Percentiles rank a stretch among this genome's conserved stretches.
These are phyloP conservation scores for Kodamaea anthophila DNA, from an alignment of 1,139 yeast species.

Conservation along the genomic window DNA sequence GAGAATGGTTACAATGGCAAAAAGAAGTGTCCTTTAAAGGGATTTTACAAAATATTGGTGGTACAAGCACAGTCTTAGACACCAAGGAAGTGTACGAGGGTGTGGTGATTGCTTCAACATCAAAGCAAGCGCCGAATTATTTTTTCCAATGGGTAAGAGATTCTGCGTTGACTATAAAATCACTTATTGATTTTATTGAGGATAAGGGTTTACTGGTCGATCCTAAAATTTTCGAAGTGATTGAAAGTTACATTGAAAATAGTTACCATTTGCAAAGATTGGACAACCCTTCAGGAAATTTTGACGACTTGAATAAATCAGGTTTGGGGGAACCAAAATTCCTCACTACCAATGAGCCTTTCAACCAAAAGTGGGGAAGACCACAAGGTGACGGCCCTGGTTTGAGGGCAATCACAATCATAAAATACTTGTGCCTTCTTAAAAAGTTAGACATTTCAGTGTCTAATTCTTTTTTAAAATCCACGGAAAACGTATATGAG, in stretches of 20 bases:
- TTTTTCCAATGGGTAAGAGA: slow-evolving; percentile 91
- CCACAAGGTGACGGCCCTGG: slow-evolving; percentile 98
- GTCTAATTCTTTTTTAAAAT: slow-evolving; percentile 17
- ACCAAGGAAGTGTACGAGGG: slow-evolving; percentile 50
- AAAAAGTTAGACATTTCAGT: slow-evolving; percentile 22
- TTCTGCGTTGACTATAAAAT: slow-evolving; percentile 72
- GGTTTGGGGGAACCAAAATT: slow-evolving; percentile 93
- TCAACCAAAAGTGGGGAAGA: slow-evolving; percentile 75
- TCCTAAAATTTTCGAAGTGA: slow-evolving; percentile 23
- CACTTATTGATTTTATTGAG: slow-evolving; percentile 51
- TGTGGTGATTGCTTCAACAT: slow-evolving; percentile 81
- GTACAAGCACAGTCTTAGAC: slow-evolving; percentile 23
- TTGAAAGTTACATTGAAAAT: slow-evolving; percentile 59
- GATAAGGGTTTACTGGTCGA: slow-evolving; percentile 23
- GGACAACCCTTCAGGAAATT: slow-evolving; percentile 63
- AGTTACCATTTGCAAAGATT: slow-evolving; percentile 56
- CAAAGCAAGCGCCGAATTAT: slow-evolving; percentile 62
- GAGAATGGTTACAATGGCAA: slow-evolving; percentile 54
- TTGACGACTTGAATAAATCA: slow-evolving; percentile 31
- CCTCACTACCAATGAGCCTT: slow-evolving; percentile 56
- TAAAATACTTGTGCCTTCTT: slow-evolving; percentile 48
- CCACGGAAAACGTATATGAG: slow-evolving; percentile 35
- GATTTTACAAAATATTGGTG: slow-evolving; percentile 62
- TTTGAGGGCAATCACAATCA: slow-evolving; percentile 60
- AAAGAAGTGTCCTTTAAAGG: slow-evolving; percentile 43